Conservation (phyloP, 306 rosid species). For the Dryas drummondii region DNA sequence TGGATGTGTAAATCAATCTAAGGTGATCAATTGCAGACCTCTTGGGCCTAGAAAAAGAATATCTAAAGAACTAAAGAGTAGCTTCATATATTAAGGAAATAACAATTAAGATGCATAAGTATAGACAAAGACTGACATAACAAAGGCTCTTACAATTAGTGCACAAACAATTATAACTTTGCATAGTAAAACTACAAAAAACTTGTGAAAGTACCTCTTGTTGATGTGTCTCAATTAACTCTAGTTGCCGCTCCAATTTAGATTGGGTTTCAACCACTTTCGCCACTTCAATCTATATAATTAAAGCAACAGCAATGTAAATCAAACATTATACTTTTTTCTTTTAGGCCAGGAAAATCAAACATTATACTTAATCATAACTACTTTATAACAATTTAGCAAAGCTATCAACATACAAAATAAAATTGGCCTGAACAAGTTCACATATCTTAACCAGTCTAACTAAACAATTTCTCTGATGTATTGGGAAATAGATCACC, state of each 20-base stretch:
- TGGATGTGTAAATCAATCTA: neutral
- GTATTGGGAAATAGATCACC: conserved; percentile 39
- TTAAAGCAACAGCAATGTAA: conserved; percentile 10
- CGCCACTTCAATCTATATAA: conserved; percentile 83
- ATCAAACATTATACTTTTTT: neutral
- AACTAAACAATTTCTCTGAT: neutral
- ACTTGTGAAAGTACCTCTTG: conserved; percentile 62
- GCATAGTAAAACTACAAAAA: neutral
- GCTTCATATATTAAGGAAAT: conserved; percentile 1
- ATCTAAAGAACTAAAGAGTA: neutral
- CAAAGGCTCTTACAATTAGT: neutral
- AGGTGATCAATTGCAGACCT: neutral
- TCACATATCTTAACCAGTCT: neutral
- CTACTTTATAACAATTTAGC: neutral
- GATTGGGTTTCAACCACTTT: conserved; percentile 88
- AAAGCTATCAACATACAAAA: neutral
- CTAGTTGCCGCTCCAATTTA: conserved; percentile 85
- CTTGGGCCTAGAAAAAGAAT: neutral
- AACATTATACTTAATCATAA: neutral
- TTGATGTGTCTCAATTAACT: conserved; percentile 93
- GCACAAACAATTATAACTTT: neutral
- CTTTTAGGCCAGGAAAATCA: neutral
- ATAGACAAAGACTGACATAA: neutral
- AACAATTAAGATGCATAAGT: neutral
- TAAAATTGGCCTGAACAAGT: neutral